phyloP scores from a whole-genome alignment of 176 grass and related monocot species.

The Eremochloa ophiuroides region DNA sequence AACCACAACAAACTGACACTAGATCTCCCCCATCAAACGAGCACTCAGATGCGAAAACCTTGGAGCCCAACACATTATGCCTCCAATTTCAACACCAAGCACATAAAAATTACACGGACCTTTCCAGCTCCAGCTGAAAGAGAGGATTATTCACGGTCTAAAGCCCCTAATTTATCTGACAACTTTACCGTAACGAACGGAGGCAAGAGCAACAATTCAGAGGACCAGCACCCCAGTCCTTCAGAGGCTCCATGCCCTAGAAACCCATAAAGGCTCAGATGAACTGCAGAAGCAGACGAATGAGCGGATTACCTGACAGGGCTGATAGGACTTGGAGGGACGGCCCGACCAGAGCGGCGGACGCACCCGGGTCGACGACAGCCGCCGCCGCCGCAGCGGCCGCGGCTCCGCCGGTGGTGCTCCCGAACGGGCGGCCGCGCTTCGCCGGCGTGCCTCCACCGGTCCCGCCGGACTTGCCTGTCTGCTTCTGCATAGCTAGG shows the following conservation, averaged over 20 bases:
- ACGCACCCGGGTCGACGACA: slow-evolving; percentile 47
- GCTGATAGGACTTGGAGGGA: slow-evolving; percentile 73
- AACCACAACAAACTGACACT: not conserved
- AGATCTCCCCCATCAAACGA: not conserved
- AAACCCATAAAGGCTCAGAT: not conserved
- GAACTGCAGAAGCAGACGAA: not conserved
- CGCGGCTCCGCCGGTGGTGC: slow-evolving; percentile 53
- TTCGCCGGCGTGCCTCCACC: slow-evolving; percentile 64
- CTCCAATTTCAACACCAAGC: not conserved
- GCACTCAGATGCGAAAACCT: not conserved
- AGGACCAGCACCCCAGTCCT: not conserved
- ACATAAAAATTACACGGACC: not conserved
- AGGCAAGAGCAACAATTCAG: not conserved
- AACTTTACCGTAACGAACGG: not conserved
- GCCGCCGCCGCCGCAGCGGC: slow-evolving; percentile 25
- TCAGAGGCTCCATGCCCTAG: not conserved
- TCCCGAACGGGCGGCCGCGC: slow-evolving; percentile 84
- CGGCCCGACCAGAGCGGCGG: slow-evolving; percentile 67
- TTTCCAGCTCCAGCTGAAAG: not conserved
- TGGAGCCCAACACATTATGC: not conserved
- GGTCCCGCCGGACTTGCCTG: slow-evolving; percentile 66
- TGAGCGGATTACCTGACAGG: slow-evolving; percentile 43
- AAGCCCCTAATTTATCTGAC: not conserved
- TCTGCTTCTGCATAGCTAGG: slow-evolving; percentile 72
- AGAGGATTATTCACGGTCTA: not conserved